A percentile compares a stretch with the other conserved stretches of the same genome.
These are phyloP conservation scores for Macrophomina tecta DNA, from an alignment of 2,329 filamentous ascomycete species.

Conservation along the genomic window DNA sequence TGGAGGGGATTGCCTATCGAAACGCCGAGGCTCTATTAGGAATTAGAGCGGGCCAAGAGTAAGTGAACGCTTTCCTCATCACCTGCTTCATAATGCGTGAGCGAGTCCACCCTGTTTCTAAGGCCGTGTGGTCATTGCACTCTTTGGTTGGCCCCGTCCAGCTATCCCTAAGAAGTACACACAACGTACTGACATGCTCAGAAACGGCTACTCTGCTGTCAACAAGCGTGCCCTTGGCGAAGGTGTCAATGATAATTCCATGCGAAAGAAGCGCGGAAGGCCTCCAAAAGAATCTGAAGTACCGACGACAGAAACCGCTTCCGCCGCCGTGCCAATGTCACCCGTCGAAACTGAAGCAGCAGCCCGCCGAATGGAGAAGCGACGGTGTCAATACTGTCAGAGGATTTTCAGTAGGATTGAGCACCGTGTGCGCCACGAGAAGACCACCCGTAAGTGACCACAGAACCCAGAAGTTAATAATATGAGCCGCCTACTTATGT, in stretches of 20 bases:
- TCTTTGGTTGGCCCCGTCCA: too few relatives aligned
- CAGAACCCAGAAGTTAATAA: background rate
- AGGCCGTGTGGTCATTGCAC: too few relatives aligned
- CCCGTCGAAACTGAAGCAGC: constrained; percentile 7
- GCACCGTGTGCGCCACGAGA: constrained; percentile 23
- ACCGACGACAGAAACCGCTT: background rate
- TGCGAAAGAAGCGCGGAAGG: constrained; percentile 7
- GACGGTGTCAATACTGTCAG: constrained; percentile 21
- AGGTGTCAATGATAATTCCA: constrained; percentile 12
- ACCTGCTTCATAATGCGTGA: too few relatives aligned
- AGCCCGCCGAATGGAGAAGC: constrained; percentile 18
- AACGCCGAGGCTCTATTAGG: constrained; percentile 54
- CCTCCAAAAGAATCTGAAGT: constrained; percentile 6
- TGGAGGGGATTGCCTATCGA: constrained; percentile 56
- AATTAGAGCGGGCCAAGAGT: constrained; percentile 18
- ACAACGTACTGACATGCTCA: background rate
- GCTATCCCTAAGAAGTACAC: too few relatives aligned
- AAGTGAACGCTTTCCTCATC: background rate
- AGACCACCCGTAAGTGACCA: constrained; percentile 23
- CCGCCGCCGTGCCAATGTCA: background rate
- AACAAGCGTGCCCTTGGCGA: constrained; percentile 5
- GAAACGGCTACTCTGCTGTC: background rate
- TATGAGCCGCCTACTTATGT: background rate
- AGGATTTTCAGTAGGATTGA: constrained; percentile 25
- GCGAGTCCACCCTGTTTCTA: too few relatives aligned